Percentiles rank a stretch among this genome's conserved stretches.
Evolutionary conservation across 805 yeast genomes (phyloP).

Genomic region (Scheffersomyces coipomensis): DNA sequence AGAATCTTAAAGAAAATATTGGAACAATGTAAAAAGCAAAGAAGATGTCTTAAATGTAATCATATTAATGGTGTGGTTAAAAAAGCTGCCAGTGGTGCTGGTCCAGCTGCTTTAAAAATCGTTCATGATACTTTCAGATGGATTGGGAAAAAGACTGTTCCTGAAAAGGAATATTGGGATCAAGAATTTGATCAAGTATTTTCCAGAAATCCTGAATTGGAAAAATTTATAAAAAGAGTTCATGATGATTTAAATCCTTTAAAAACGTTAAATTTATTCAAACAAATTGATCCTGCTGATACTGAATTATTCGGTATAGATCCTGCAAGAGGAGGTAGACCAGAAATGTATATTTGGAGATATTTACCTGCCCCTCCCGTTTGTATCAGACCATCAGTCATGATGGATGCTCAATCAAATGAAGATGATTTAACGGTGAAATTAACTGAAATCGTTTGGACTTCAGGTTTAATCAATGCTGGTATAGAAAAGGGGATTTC

Average conservation of each 20-base stretch:
- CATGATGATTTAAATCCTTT: slow-evolving; percentile 93
- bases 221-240: slow-evolving; percentile 80
- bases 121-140: slow-evolving; percentile 95
- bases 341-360: slow-evolving; percentile 96
- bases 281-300: slow-evolving; percentile 80
- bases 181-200: slow-evolving; percentile 77
- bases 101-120: slow-evolving; percentile 91
- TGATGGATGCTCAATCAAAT: slow-evolving; percentile 88
- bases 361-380: slow-evolving; percentile 99
- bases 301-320: slow-evolving; percentile 93
- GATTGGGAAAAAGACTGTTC: slow-evolving; percentile 85
- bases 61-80: slow-evolving; percentile 95
- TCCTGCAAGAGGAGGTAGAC: slow-evolving; percentile 84
- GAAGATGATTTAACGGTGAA: slow-evolving; percentile 98
- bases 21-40: slow-evolving; percentile 94
- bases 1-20: slow-evolving; percentile 74
- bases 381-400: slow-evolving; percentile 95
- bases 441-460: slow-evolving; percentile 94
- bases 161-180: slow-evolving; percentile 86
- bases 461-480: slow-evolving; percentile 88
- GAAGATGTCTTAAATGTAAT: slow-evolving; percentile 85
- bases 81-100: slow-evolving; percentile 88
- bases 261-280: slow-evolving; percentile 82
- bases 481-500: slow-evolving; percentile 95
- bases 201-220: slow-evolving; percentile 79